phyloP scores from a whole-genome alignment of 495 filamentous ascomycete genomes.

The Staphylotrichum tortipilum region DNA sequence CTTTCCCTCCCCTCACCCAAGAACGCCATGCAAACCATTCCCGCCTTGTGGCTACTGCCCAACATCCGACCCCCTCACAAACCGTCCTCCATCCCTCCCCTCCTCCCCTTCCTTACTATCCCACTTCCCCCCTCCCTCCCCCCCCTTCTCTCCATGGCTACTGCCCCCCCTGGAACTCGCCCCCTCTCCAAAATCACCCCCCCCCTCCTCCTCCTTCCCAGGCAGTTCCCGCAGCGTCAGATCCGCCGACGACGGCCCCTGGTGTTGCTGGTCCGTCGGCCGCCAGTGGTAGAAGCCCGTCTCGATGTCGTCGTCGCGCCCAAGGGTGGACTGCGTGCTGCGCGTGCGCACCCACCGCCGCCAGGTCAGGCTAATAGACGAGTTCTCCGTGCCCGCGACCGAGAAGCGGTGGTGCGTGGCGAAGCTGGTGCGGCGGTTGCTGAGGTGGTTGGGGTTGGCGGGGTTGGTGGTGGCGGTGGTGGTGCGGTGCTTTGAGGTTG shows the following conservation, averaged over 20 bases:
- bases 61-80: too few relatives aligned
- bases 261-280: too few relatives aligned
- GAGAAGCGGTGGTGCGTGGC: constrained; percentile 5
- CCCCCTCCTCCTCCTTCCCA: background rate
- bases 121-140: too few relatives aligned
- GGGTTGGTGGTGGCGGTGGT: background rate
- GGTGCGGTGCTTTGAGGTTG: background rate
- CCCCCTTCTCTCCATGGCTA: too few relatives aligned
- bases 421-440: background rate
- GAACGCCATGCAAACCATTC: too few relatives aligned
- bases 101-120: too few relatives aligned
- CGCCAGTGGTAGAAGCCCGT: background rate
- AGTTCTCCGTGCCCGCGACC: constrained; percentile 4
- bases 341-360: constrained; percentile 7
- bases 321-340: constrained; percentile 5
- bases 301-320: background rate
- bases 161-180: too few relatives aligned
- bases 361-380: constrained; percentile 13
- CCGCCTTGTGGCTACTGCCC: too few relatives aligned
- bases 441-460: background rate
- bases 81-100: too few relatives aligned
- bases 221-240: constrained; percentile 5
- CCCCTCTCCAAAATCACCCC: background rate
- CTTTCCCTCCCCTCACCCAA: too few relatives aligned
- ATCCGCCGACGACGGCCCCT: background rate